Conservation (phyloP, 73 alveolate genomes). For the Paramecium primaurelia region DNA sequence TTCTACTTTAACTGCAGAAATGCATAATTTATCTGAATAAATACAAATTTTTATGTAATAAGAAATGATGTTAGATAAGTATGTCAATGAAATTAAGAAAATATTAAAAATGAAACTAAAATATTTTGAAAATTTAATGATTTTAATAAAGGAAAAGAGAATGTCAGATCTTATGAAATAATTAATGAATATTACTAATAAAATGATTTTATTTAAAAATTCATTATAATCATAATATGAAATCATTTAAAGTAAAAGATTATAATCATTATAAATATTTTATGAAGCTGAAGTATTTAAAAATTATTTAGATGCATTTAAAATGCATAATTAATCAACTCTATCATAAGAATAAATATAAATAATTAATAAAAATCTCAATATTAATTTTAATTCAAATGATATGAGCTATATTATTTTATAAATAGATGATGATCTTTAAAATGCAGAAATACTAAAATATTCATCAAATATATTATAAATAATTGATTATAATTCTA, state of each 20-base stretch:
- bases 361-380: neutral
- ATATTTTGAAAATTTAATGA: neutral
- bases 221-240: neutral
- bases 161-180: neutral
- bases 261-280: neutral
- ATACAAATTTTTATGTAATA: neutral
- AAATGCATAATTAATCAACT: neutral
- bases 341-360: neutral
- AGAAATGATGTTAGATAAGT: neutral
- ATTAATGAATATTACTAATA: neutral
- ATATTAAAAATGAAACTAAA: neutral
- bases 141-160: neutral
- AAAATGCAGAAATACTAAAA: neutral
- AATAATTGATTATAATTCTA: neutral
- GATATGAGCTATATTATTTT: neutral
- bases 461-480: neutral
- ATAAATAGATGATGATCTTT: neutral
- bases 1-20: neutral
- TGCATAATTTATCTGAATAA: slow-evolving; percentile 11
- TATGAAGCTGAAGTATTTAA: neutral
- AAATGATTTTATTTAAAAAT: neutral
- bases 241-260: neutral
- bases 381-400: neutral
- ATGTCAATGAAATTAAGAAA: neutral
- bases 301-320: neutral